Percentiles rank a stretch among this genome's conserved stretches.
Conservation (phyloP, 345 rosid species). For the Murraya paniculata region DNA sequence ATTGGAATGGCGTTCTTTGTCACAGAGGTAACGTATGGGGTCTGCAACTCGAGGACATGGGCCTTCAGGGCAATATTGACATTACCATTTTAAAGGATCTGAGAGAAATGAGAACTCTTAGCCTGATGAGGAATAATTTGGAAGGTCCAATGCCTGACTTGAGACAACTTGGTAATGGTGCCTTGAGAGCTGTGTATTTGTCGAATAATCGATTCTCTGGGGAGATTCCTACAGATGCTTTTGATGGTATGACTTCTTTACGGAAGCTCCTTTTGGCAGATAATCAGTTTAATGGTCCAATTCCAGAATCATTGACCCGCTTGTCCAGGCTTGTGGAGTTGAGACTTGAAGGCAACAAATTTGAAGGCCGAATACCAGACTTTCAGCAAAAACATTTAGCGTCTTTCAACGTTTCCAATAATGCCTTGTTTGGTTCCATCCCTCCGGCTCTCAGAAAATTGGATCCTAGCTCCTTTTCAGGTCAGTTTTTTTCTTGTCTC, state of each 20-base stretch:
- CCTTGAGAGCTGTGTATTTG: conserved; percentile 53
- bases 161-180: conserved; percentile 32
- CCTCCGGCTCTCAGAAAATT: background rate
- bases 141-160: conserved; percentile 59
- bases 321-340: conserved; percentile 55
- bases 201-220: conserved; percentile 65
- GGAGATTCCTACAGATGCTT: conserved; percentile 48
- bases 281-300: conserved; percentile 53
- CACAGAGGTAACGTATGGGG: conserved; percentile 46
- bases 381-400: background rate
- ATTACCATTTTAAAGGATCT: conserved; percentile 35
- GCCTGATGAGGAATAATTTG: conserved; percentile 60
- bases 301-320: conserved; percentile 54
- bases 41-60: conserved; percentile 58
- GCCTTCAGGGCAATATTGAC: conserved; percentile 51
- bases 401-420: background rate
- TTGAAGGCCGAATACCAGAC: conserved; percentile 25
- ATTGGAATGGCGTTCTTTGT: conserved; percentile 73
- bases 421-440: background rate
- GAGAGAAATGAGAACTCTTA: conserved; percentile 47
- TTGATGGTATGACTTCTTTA: conserved; percentile 53
- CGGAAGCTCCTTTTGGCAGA: conserved; percentile 58
- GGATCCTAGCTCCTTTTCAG: background rate
- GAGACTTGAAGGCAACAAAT: conserved; percentile 59
- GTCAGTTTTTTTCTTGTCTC: background rate